phyloP scores from a whole-genome alignment of 2,329 filamentous ascomycete species.

The Epichloe bromicola region DNA sequence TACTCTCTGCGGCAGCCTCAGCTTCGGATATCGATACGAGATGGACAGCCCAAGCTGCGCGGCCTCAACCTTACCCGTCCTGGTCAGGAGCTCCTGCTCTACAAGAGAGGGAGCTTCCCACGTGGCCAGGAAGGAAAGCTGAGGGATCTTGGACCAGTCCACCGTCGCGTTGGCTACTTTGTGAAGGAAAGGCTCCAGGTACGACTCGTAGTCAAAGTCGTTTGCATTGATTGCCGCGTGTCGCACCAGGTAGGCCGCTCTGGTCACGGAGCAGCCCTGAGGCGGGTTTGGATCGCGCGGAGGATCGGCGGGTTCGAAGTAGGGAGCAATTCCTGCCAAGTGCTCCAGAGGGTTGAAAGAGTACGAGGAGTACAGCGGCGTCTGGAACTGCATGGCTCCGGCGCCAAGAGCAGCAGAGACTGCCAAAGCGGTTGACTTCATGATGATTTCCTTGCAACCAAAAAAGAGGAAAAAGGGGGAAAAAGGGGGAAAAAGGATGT shows the following conservation, averaged over 20 bases:
- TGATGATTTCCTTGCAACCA: not conserved
- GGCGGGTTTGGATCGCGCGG: slow-evolving; percentile 21
- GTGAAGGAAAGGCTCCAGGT: slow-evolving; percentile 41
- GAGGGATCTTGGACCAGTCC: slow-evolving; percentile 42
- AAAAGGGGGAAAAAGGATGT: not conserved
- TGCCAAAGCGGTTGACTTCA: not conserved
- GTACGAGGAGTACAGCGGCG: slow-evolving; percentile 30
- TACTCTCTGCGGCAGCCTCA: slow-evolving; percentile 39
- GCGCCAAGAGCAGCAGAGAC: not conserved
- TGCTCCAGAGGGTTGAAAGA: slow-evolving; percentile 41
- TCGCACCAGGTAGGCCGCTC: slow-evolving; percentile 43
- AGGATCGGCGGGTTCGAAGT: slow-evolving; percentile 42
- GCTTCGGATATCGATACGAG: slow-evolving; percentile 39
- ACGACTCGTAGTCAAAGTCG: slow-evolving; percentile 44
- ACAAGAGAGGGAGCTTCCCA: slow-evolving; percentile 48
- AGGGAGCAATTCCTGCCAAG: slow-evolving; percentile 41
- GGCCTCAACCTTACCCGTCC: slow-evolving; percentile 47
- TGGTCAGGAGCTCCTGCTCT: slow-evolving; percentile 46
- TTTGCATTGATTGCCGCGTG: slow-evolving; percentile 49
- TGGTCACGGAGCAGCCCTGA: slow-evolving; percentile 35
- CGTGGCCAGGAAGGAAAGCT: slow-evolving; percentile 39
- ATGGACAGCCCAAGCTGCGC: slow-evolving; percentile 44
- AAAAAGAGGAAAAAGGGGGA: not conserved
- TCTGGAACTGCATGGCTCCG: slow-evolving; percentile 4
- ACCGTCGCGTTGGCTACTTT: slow-evolving; percentile 47